phyloP scores from a whole-genome alignment of 2,329 filamentous ascomycete species.

The Pseudogymnoascus sp. region DNA sequence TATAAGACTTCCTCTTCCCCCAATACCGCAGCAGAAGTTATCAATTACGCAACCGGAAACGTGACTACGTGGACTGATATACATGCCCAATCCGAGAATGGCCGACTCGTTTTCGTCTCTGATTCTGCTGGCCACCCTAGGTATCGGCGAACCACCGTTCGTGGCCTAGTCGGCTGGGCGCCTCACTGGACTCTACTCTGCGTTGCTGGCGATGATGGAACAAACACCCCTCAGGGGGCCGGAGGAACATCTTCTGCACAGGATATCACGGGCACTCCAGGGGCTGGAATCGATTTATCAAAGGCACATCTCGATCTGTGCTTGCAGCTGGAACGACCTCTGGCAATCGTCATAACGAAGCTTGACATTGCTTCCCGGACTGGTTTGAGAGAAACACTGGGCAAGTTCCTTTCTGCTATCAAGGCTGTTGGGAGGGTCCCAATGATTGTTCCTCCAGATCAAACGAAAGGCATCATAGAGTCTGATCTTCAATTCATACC shows the following conservation, averaged over 20 bases:
- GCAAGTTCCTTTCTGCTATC: conserved; percentile 65
- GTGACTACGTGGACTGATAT: conserved; percentile 93
- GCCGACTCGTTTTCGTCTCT: conserved; percentile 76
- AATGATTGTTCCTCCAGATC: conserved; percentile 57
- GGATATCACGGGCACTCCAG: conserved; percentile 43
- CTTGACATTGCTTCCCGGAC: conserved; percentile 73
- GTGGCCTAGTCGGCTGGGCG: conserved; percentile 89
- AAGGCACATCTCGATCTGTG: conserved; percentile 79
- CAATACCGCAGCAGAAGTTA: conserved; percentile 35
- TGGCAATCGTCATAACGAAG: conserved; percentile 83
- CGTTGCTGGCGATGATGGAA: conserved; percentile 69
- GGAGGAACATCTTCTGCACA: conserved; percentile 41
- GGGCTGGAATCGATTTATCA: conserved; percentile 60
- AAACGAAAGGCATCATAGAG: conserved; percentile 38
- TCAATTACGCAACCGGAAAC: conserved; percentile 82
- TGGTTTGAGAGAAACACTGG: conserved; percentile 62
- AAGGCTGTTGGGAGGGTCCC: conserved; percentile 70
- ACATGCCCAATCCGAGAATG: conserved; percentile 66
- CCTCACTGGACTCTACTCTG: conserved; percentile 91
- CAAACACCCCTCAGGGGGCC: conserved; percentile 31
- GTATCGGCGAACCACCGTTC: conserved; percentile 79
- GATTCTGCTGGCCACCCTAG: conserved; percentile 89
- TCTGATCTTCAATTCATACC: conserved; percentile 51
- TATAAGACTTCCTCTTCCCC: conserved; percentile 48
- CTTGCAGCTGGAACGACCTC: conserved; percentile 67